Evolutionary conservation across 176 grass and related monocot genomes (phyloP), one percentile per base, ranked within the genome.

Genomic region (Lolium rigidum): DNA sequence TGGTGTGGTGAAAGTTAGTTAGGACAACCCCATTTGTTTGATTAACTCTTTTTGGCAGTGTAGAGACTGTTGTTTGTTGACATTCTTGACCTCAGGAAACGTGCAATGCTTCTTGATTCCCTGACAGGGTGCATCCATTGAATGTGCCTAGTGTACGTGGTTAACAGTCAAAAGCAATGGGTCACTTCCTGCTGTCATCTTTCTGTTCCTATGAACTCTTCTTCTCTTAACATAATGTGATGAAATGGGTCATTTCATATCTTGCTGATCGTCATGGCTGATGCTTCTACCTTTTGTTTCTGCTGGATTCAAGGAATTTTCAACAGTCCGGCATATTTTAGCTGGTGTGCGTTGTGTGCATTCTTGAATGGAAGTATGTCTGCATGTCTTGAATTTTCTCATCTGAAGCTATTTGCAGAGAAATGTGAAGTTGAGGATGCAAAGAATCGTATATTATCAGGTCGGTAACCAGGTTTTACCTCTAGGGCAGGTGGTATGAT

Each of bases 51-150:
- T 43, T 57, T 47, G 38, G 41, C 79, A 0, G 22, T 69, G 4
- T 72, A 77, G 69, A 77, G 39, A 77, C 60, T 83, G 16, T 9
- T 61, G 86, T 64, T 11, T 72, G 47, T 80, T 74, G 82, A 35
- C 65, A 17, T 89, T 37, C 17, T 37, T 72, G 21, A 18, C 52
- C 55, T 14, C 31, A 7, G 57, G 55, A 84, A 84, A 80, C 15
- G 21, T 55, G 55, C 2, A 63, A 17, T 84, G 74, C 28, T 17
- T 64, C 18, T 72, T 61, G 74, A 84, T 60, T 71, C 47, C n/a
- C 1, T 70, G 82, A 57, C 82, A 75, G 28, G 41, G 64, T 24
- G 5, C 63, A 43, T 43, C 41, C 3, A 13, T 0, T 31, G 52
- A 79, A 62, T 55, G 6, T 55, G 39, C 16, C 16, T 62, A 1